Percentiles rank a stretch among this genome's conserved stretches.
phyloP scores from a whole-genome alignment of 495 filamentous ascomycete genomes.

The Chaetomium cochliodes region DNA sequence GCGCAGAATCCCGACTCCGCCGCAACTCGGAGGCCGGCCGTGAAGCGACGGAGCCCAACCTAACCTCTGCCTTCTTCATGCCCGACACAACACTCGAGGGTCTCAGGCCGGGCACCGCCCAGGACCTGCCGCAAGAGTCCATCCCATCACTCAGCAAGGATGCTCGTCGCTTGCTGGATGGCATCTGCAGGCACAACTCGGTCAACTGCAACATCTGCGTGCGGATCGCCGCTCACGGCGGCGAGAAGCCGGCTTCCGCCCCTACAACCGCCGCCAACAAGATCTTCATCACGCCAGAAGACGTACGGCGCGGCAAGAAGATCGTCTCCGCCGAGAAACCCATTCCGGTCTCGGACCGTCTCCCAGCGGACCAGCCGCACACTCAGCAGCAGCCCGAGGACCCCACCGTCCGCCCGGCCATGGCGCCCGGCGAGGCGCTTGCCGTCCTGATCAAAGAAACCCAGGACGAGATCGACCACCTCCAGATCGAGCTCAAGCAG shows the following conservation, averaged over 20 bases:
- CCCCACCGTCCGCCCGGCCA: conserved; percentile 72
- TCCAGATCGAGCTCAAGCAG: conserved; percentile 63
- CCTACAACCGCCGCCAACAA: conserved; percentile 7
- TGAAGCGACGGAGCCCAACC: conserved; percentile 51
- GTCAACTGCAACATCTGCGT: conserved; percentile 74
- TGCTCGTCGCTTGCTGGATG: conserved; percentile 59
- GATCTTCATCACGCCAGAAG: conserved; percentile 31
- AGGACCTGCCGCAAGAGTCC: conserved; percentile 3
- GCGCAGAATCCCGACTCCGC: conserved; percentile 31
- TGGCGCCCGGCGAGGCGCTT: conserved; percentile 70
- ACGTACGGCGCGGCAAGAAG: conserved; percentile 47
- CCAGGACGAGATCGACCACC: conserved; percentile 77
- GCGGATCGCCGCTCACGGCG: conserved; percentile 51
- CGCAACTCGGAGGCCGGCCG: conserved; percentile 38
- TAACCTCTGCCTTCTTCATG: conserved; percentile 76
- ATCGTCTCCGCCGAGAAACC: conserved; percentile 64
- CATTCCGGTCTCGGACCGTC: conserved; percentile 66
- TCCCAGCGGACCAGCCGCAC: conserved; percentile 28
- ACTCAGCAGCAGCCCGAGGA: conserved; percentile 49
- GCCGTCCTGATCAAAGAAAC: conserved; percentile 76
- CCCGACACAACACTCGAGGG: conserved; percentile 48
- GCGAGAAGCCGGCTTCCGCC: conserved; percentile 23
- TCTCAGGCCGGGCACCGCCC: conserved; percentile 28
- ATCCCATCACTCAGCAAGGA: conserved; percentile 47
- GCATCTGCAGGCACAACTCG: conserved; percentile 61